A percentile compares a stretch with the other conserved stretches of the same genome.
phyloP scores from a whole-genome alignment of 179 eudicot species.

The Sideroxylon spinosum region DNA sequence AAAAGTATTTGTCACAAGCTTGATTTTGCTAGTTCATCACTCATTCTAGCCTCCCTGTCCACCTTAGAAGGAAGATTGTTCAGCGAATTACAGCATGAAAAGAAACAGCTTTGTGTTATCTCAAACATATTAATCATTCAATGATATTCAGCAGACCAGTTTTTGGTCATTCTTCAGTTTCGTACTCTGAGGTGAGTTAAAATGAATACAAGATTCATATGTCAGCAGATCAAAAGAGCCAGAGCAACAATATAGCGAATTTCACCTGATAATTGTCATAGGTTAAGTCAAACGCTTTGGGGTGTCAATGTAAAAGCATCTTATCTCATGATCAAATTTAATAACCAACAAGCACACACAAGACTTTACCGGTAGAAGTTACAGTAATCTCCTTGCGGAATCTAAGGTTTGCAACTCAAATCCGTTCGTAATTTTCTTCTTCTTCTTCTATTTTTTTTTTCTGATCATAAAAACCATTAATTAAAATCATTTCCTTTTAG shows the following conservation, averaged over 20 bases:
- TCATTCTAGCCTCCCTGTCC: background rate
- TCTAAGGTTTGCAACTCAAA: background rate
- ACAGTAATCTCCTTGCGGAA: background rate
- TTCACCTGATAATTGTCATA: slow-evolving; percentile 5
- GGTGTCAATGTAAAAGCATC: background rate
- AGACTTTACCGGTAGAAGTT: background rate
- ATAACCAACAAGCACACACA: background rate
- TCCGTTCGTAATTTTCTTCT: background rate
- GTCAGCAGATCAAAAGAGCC: background rate
- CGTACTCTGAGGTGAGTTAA: background rate
- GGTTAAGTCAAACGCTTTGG: background rate
- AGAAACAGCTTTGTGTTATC: background rate
- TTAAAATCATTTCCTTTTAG: background rate
- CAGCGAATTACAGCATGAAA: background rate
- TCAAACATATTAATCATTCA: background rate
- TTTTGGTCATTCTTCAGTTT: background rate
- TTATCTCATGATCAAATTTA: background rate
- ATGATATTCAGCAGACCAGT: background rate
- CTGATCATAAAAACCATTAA: background rate
- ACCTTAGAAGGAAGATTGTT: background rate
- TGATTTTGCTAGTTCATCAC: background rate
- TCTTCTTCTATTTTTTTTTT: background rate
- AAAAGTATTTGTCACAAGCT: background rate
- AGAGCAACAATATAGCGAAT: slow-evolving; percentile 2
- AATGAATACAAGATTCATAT: background rate